Evolutionary conservation across 1,284 basidiomycete genomes (phyloP).

Genomic region (Leccinum insolens): DNA sequence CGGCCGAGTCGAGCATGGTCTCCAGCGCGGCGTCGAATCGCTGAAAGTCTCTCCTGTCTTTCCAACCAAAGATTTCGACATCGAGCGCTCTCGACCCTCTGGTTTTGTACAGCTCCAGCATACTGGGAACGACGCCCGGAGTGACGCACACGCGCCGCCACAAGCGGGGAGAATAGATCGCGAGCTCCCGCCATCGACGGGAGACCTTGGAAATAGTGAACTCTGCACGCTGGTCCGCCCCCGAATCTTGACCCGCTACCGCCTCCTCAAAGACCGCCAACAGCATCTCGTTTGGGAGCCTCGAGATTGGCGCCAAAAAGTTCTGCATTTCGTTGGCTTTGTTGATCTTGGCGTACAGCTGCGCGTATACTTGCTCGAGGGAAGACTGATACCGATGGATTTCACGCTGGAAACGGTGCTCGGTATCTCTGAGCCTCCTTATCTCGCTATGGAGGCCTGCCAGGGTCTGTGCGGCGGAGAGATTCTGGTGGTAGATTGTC

Average conservation of each 20-base stretch:
- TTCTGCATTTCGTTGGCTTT: constrained; percentile 36
- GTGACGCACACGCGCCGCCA: constrained; percentile 30
- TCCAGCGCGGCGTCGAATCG: constrained; percentile 32
- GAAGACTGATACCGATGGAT: constrained; percentile 20
- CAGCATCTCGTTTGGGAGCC: constrained; percentile 34
- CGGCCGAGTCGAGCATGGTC: constrained; percentile 28
- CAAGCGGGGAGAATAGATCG: constrained; percentile 30
- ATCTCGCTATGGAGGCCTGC: constrained; percentile 24
- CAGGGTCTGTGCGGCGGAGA: constrained; percentile 23
- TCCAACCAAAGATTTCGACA: constrained; percentile 33
- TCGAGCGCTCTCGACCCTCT: constrained; percentile 30
- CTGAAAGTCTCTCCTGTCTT: constrained; percentile 35
- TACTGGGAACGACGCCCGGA: constrained; percentile 23
- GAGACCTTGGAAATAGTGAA: constrained; percentile 33
- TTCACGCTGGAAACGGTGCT: constrained; percentile 19
- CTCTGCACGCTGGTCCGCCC: constrained; percentile 24
- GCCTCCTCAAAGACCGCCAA: constrained; percentile 35
- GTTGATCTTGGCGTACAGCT: constrained; percentile 20
- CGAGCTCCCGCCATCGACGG: constrained; percentile 32
- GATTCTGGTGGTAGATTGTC: constrained; percentile 14
- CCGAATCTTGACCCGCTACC: constrained; percentile 28
- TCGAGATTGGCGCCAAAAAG: constrained; percentile 31
- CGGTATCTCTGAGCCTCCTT: constrained; percentile 21
- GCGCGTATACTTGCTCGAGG: constrained; percentile 24
- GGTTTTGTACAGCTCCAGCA: constrained; percentile 30